A percentile compares a stretch with the other conserved stretches of the same genome.
phyloP scores from a whole-genome alignment of 805 yeast species.

The Starmerella apis region DNA sequence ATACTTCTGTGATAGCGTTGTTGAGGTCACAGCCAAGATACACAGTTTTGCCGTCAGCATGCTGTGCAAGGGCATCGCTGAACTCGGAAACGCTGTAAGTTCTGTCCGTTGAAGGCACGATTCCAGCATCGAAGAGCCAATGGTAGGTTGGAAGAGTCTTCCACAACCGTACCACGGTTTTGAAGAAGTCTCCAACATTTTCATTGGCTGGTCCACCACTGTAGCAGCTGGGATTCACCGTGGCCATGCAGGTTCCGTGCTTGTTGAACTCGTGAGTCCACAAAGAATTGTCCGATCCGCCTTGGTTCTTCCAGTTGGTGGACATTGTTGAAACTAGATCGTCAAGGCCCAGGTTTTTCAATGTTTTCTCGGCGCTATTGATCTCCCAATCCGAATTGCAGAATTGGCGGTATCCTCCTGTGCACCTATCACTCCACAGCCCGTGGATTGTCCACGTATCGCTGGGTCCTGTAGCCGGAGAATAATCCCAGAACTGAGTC shows the following conservation, averaged over 20 bases:
- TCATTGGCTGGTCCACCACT: constrained; percentile 27
- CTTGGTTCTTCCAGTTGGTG: constrained; percentile 60
- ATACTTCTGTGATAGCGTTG: constrained; percentile 49
- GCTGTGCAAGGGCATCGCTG: constrained; percentile 31
- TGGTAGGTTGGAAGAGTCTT: constrained; percentile 54
- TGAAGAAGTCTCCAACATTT: constrained; percentile 60
- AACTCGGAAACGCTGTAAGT: constrained; percentile 46
- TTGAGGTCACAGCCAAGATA: constrained; percentile 47
- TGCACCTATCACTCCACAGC: constrained; percentile 81
- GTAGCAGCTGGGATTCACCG: constrained; percentile 67
- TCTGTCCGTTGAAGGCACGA: constrained; percentile 49
- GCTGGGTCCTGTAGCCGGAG: constrained; percentile 60
- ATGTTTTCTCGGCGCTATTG: constrained; percentile 38
- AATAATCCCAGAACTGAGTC: constrained; percentile 90
- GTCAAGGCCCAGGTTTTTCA: constrained; percentile 36
- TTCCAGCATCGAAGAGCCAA: constrained; percentile 57
- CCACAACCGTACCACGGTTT: constrained; percentile 48
- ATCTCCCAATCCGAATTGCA: constrained; percentile 57
- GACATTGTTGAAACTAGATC: constrained; percentile 50
- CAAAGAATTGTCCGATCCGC: constrained; percentile 54
- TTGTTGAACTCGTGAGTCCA: constrained; percentile 93
- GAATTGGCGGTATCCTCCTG: constrained; percentile 69
- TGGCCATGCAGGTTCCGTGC: constrained; percentile 86
- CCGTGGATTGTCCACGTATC: constrained; percentile 75
- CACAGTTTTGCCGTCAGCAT: constrained; percentile 42